Evolutionary conservation across 2,329 filamentous ascomycete species (phyloP).

Genomic region (Fonsecaea multimorphosa): DNA sequence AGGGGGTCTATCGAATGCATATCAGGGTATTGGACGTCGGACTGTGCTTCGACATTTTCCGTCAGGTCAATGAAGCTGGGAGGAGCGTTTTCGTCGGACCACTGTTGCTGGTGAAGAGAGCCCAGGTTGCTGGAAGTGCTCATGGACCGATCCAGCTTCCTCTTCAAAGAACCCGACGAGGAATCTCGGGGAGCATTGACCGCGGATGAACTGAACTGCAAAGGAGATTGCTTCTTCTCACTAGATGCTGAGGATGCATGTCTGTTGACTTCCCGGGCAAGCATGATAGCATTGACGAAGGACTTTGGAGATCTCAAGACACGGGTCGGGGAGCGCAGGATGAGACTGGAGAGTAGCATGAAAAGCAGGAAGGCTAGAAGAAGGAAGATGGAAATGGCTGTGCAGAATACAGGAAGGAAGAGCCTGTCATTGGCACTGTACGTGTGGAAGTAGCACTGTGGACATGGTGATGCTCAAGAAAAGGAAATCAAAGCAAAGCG

Average conservation of each 20-base stretch:
- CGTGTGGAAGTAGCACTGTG: neutral
- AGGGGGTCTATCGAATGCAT: conserved; percentile 37
- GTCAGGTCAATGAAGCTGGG: conserved; percentile 77
- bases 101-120: conserved; percentile 58
- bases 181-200: conserved; percentile 22
- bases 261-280: conserved; percentile 27
- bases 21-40: conserved; percentile 39
- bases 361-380: conserved; percentile 6
- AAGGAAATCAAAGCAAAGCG: neutral
- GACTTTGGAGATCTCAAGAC: conserved; percentile 33
- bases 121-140: conserved; percentile 43
- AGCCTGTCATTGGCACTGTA: neutral
- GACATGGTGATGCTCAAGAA: neutral
- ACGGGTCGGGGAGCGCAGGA: conserved; percentile 31
- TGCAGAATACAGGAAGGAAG: neutral
- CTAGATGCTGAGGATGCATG: conserved; percentile 30
- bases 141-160: conserved; percentile 39
- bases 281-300: conserved; percentile 36
- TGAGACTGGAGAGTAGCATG: conserved; percentile 25
- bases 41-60: conserved; percentile 63
- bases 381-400: neutral
- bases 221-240: conserved; percentile 33
- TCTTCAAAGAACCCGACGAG: conserved; percentile 21
- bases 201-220: conserved; percentile 29
- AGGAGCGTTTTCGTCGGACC: conserved; percentile 81